phyloP scores from a whole-genome alignment of 768 basidiomycete species.

The Hygrocybe punicea region DNA sequence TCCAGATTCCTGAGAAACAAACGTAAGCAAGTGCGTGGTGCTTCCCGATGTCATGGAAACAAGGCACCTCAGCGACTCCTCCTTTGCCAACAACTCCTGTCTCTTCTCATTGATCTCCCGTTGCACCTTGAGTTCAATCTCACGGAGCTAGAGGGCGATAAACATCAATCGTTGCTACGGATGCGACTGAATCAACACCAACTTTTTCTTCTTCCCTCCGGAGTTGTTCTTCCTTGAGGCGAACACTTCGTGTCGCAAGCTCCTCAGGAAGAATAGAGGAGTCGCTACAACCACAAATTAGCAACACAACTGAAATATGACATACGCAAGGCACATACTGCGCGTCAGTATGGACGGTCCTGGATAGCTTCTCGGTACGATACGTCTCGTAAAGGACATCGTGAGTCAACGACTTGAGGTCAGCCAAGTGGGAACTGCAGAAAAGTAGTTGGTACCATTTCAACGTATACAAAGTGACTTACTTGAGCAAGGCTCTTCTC shows the following conservation, averaged over 20 bases:
- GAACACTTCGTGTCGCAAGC: constrained; percentile 92
- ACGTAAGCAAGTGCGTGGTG: not conserved
- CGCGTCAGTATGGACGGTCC: constrained; percentile 78
- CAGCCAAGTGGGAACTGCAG: constrained; percentile 83
- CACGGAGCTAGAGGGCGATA: constrained; percentile 62
- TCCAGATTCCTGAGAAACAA: constrained; percentile 66
- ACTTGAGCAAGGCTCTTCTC: constrained; percentile 89
- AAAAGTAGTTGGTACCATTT: constrained; percentile 7
- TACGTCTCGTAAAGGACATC: constrained; percentile 96
- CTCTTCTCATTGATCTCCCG: constrained; percentile 97
- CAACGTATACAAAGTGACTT: constrained; percentile 19
- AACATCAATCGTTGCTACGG: not conserved
- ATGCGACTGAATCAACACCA: not conserved
- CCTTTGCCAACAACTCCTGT: constrained; percentile 94
- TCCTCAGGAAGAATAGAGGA: constrained; percentile 94
- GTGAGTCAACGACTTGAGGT: constrained; percentile 90
- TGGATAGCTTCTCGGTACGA: constrained; percentile 94
- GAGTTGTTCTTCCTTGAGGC: constrained; percentile 98
- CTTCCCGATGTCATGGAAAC: not conserved
- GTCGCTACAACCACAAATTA: constrained; percentile 48
- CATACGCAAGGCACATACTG: constrained; percentile 53
- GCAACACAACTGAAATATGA: constrained; percentile 11
- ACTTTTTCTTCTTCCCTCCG: constrained; percentile 96
- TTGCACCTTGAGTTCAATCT: constrained; percentile 97
- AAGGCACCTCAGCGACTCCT: constrained; percentile 81